Base-by-base conservation (phyloP, 768 basidiomycete genomes). In the Mycena capillaripes region DNA sequence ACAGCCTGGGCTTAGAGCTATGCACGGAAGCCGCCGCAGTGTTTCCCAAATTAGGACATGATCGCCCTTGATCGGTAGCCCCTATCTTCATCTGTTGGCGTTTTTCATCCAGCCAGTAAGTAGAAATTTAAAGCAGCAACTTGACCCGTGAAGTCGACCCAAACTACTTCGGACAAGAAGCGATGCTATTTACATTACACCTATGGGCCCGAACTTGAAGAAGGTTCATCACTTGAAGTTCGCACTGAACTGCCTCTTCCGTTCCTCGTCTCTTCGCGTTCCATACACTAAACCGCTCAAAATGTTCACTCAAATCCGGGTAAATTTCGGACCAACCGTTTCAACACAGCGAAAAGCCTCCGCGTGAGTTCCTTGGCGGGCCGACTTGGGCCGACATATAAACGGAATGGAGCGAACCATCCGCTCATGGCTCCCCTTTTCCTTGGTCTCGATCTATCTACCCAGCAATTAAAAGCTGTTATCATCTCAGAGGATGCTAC, bases 391-490 rank as follows among this genome's bases (percentile, higher is more conserved):
- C 38, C 38, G 38, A 38, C 38, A 58, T 38, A 63, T 55, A 62
- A 17, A 44, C 27, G 14, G 29, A 52, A 48, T 57, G 25, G 38
- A 60, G 12, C 11, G 38, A 38, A 38, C 27, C 27, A 6, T 30
- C 57, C 23, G 44, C 59, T 44, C 66, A 72, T 63, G 59, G 71
- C 71, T 63, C 77, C 77, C 17, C 78, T 85, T 42, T 95, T 95
- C 79, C 91, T 96, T 27, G 95, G 95, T 17, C 88, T 96, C 64
- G 95, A 97, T 81, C 88, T 96, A 44, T 95, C 94, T 2, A 97
- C 95, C 0, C 96, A 97, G 78, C 91, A 92, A 74, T 86, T 95
- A 65, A 95, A 97, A 81, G 94, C 92, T 0, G 88, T 95, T 46
- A 77, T 96, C 58, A 87, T 93, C 64, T 81, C 88, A 25, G 84